Conservation (phyloP, 1,139 yeast species). For the Suhomyces chickasaworum region DNA sequence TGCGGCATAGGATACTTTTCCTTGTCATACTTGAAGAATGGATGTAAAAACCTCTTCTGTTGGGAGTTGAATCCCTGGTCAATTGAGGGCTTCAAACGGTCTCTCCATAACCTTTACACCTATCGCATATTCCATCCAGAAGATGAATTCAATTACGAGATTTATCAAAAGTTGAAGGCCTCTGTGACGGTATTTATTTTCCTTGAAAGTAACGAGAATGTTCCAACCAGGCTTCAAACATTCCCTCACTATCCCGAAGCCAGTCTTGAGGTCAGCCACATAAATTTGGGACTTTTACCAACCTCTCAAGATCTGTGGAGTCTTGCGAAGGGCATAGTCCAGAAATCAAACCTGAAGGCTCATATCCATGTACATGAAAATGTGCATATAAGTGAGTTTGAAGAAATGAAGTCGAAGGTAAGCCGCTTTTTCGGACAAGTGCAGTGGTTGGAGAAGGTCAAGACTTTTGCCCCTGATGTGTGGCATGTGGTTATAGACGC, state of each 20-base stretch:
- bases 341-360: conserved; percentile 2
- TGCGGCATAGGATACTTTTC: conserved; percentile 89
- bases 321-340: conserved; percentile 34
- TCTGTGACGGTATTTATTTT: conserved; percentile 43
- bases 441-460: conserved; percentile 57
- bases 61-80: conserved; percentile 93
- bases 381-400: conserved; percentile 50
- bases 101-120: conserved; percentile 51
- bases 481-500: conserved; percentile 76
- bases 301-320: conserved; percentile 65
- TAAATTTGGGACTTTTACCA: conserved; percentile 79
- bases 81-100: conserved; percentile 64
- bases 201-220: conserved; percentile 61
- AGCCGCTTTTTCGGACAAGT: conserved; percentile 17
- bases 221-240: conserved; percentile 41
- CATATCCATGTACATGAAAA: conserved; percentile 58
- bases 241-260: conserved; percentile 16
- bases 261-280: conserved; percentile 50
- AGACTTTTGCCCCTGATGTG: conserved; percentile 85
- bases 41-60: conserved; percentile 58
- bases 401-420: conserved; percentile 26
- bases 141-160: conserved; percentile 30
- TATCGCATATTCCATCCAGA: conserved; percentile 34
- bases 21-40: conserved; percentile 60
- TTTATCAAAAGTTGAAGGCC: conserved; percentile 11